A percentile compares a stretch with the other conserved stretches of the same genome.
These are phyloP conservation scores for Erysimum cheiri DNA, from an alignment of 441 rosid genomes.

Conservation along the genomic window DNA sequence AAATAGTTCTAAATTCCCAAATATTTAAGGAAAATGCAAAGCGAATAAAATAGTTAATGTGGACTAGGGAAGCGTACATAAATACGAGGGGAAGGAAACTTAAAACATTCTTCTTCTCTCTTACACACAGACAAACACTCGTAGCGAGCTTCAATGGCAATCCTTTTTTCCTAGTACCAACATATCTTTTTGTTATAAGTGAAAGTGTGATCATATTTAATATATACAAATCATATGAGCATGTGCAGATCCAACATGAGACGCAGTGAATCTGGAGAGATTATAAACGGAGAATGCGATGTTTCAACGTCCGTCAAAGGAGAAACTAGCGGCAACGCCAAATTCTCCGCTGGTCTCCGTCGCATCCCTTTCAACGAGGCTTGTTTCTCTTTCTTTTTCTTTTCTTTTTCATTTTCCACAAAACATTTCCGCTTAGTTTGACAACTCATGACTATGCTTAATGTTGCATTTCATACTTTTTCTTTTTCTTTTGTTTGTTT, in stretches of 20 bases:
- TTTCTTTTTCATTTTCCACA: neutral
- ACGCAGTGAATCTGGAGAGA: slow-evolving; percentile 40
- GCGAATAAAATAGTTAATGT: slow-evolving; percentile 20
- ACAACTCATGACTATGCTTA: neutral
- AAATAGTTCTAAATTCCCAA: neutral
- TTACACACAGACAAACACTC: slow-evolving; percentile 19
- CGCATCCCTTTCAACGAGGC: slow-evolving; percentile 47
- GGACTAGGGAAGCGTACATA: slow-evolving; percentile 30
- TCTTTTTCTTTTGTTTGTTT: neutral
- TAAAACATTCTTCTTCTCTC: slow-evolving; percentile 41
- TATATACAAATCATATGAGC: slow-evolving; percentile 10
- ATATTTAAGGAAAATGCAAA: slow-evolving; percentile 1
- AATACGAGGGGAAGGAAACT: slow-evolving; percentile 31
- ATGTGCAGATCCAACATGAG: slow-evolving; percentile 40
- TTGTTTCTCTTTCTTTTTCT: slow-evolving; percentile 13
- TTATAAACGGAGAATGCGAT: slow-evolving; percentile 39
- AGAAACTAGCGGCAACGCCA: slow-evolving; percentile 36
- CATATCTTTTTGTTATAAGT: slow-evolving; percentile 28
- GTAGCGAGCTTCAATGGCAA: slow-evolving; percentile 25
- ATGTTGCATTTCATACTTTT: slow-evolving; percentile 1
- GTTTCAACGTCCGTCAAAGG: slow-evolving; percentile 39
- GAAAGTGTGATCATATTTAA: slow-evolving; percentile 19
- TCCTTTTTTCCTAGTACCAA: slow-evolving; percentile 21
- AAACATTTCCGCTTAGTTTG: neutral
- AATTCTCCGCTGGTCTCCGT: slow-evolving; percentile 40